Conservation (phyloP, 1,284 basidiomycete genomes). For the Moesziomyces sp. region DNA sequence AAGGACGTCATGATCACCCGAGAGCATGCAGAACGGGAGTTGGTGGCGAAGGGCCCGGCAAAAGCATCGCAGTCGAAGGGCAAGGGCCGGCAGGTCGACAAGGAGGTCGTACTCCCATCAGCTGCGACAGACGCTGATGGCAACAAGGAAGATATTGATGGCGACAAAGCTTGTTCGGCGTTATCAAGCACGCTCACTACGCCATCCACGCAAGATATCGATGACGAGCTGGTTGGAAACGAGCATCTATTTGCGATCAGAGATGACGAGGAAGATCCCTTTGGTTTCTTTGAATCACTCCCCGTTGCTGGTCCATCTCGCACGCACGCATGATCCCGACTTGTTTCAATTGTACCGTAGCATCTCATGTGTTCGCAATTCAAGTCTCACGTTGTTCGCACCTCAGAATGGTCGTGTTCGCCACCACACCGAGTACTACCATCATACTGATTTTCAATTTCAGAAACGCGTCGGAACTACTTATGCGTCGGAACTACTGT, state of each 20-base stretch:
- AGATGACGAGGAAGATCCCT: no score
- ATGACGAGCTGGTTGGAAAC: no score
- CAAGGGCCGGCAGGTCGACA: conserved; percentile 1
- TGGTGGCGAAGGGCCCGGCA: conserved; percentile 6
- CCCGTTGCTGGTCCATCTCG: conserved; percentile 1
- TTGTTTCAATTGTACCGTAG: conserved; percentile 7
- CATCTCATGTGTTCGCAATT: conserved; percentile 1
- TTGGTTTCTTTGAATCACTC: conserved; percentile 2
- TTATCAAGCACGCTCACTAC: no score
- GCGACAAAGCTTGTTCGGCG: no score
- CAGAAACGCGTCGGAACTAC: no score
- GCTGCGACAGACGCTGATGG: neutral
- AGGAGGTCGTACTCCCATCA: conserved; percentile 4
- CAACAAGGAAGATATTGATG: neutral
- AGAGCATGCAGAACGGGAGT: conserved; percentile 7
- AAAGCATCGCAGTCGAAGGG: neutral
- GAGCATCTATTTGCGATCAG: no score
- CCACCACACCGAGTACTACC: no score
- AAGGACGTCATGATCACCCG: conserved; percentile 11
- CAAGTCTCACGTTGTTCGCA: neutral
- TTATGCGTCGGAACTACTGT: neutral
- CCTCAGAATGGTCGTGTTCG: no score
- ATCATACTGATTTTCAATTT: no score
- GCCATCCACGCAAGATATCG: no score
- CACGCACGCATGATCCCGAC: neutral